Evolutionary conservation across 805 yeast species (phyloP).

Genomic region (Metschnikowia lunata): DNA sequence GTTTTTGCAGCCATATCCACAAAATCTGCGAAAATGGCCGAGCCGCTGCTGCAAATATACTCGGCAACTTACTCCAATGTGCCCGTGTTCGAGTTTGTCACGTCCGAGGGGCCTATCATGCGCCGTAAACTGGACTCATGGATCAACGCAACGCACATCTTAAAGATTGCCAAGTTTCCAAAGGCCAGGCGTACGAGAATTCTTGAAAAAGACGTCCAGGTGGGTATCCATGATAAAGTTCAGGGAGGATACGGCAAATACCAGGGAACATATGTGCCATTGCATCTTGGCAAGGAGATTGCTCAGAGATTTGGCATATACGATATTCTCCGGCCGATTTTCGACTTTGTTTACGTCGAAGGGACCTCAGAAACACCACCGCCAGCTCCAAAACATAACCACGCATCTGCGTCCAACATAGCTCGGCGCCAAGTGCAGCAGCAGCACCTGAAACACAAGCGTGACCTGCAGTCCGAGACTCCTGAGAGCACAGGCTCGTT

Average conservation of each 20-base stretch:
- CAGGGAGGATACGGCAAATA: constrained; percentile 74
- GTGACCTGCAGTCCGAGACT: not conserved
- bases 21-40: not conserved
- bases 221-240: constrained; percentile 64
- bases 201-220: constrained; percentile 58
- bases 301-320: constrained; percentile 40
- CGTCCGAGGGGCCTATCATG: constrained; percentile 69
- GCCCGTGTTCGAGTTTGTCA: constrained; percentile 61
- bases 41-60: constrained; percentile 36
- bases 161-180: constrained; percentile 65
- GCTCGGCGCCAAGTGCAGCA: constrained; percentile 25
- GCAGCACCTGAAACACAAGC: constrained; percentile 7
- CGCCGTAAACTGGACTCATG: constrained; percentile 58
- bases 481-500: not conserved
- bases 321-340: constrained; percentile 58
- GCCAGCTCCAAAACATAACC: constrained; percentile 45
- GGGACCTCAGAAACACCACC: constrained; percentile 42
- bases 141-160: constrained; percentile 69
- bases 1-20: too few relatives aligned
- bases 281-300: constrained; percentile 36
- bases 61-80: constrained; percentile 76
- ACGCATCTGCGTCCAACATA: constrained; percentile 41
- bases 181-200: constrained; percentile 59
- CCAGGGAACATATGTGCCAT: constrained; percentile 49
- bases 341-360: constrained; percentile 51